These are phyloP conservation scores for Ceratobasidium sp. DNA, from an alignment of 1,284 basidiomycete species.

Conservation along the genomic window DNA sequence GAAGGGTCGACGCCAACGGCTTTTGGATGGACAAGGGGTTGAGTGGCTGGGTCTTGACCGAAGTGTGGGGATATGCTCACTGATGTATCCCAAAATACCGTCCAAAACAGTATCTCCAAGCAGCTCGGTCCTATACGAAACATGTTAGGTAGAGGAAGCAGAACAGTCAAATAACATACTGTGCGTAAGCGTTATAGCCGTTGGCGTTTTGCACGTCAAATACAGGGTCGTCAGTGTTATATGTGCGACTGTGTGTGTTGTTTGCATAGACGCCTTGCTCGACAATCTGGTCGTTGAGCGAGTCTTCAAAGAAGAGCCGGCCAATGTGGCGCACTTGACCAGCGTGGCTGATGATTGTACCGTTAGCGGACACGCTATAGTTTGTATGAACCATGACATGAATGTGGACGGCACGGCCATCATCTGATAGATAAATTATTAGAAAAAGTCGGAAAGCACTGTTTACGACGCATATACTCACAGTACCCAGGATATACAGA, in stretches of 20 bases:
- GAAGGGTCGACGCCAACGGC: no score
- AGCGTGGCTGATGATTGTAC: conserved; percentile 59
- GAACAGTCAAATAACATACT: no score
- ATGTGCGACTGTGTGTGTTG: conserved; percentile 53
- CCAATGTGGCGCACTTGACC: conserved; percentile 67
- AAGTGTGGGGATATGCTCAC: no score
- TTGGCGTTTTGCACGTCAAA: conserved; percentile 52
- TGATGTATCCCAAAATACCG: no score
- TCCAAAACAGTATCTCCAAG: no score
- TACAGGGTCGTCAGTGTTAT: conserved; percentile 53
- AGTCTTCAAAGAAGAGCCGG: conserved; percentile 76
- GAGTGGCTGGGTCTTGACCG: no score
- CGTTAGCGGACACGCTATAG: conserved; percentile 53
- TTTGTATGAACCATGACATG: conserved; percentile 54
- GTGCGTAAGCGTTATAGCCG: conserved; percentile 52
- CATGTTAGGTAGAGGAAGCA: no score
- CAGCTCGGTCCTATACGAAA: no score
- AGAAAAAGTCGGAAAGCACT: conserved; percentile 48
- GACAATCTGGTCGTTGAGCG: conserved; percentile 63
- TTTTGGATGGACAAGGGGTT: no score
- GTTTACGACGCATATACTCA: conserved; percentile 47
- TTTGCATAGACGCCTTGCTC: conserved; percentile 52
- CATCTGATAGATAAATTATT: conserved; percentile 59
- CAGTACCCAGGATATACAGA: conserved; percentile 75
- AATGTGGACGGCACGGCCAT: conserved; percentile 62